phyloP scores from a whole-genome alignment of 805 yeast genomes.

The Candida mattraensis region DNA sequence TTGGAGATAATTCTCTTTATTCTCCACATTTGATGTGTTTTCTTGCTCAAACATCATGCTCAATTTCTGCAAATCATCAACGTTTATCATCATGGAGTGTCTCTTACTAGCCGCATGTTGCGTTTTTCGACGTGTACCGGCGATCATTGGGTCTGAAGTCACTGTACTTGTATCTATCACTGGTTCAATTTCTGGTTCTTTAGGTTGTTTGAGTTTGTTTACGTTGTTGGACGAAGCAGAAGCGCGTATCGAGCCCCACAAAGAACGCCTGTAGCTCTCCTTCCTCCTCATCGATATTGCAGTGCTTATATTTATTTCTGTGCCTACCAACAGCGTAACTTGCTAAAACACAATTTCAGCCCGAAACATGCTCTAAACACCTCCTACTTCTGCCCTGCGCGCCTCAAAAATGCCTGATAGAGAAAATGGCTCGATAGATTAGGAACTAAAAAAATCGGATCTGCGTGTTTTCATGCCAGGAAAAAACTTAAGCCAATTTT shows the following conservation, averaged over 20 bases:
- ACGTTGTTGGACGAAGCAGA: slow-evolving; percentile 14
- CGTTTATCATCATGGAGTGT: slow-evolving; percentile 18
- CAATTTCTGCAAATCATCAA: slow-evolving; percentile 9
- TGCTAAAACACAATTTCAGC: neutral
- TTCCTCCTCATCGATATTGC: slow-evolving; percentile 14
- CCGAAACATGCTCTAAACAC: slow-evolving; percentile 1
- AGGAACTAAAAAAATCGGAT: too few species aligned
- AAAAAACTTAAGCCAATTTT: too few species aligned
- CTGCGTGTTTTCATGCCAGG: too few species aligned
- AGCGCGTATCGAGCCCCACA: slow-evolving; percentile 24
- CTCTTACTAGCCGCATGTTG: slow-evolving; percentile 9
- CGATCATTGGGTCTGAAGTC: neutral
- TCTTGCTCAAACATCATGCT: slow-evolving; percentile 9
- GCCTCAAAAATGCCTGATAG: too few species aligned
- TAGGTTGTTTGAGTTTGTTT: slow-evolving; percentile 5
- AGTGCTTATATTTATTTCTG: too few species aligned
- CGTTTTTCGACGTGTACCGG: slow-evolving; percentile 3
- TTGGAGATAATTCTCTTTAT: slow-evolving; percentile 8
- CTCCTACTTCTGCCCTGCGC: too few species aligned
- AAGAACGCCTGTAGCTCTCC: slow-evolving; percentile 19
- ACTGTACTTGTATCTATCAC: neutral
- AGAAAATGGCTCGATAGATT: too few species aligned
- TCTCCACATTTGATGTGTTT: neutral
- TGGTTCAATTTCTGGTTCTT: slow-evolving; percentile 5
- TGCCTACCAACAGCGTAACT: neutral